Percentiles rank a stretch among this genome's conserved stretches.
Evolutionary conservation across 768 basidiomycete genomes (phyloP).

Genomic region (Polyporus arcularius): DNA sequence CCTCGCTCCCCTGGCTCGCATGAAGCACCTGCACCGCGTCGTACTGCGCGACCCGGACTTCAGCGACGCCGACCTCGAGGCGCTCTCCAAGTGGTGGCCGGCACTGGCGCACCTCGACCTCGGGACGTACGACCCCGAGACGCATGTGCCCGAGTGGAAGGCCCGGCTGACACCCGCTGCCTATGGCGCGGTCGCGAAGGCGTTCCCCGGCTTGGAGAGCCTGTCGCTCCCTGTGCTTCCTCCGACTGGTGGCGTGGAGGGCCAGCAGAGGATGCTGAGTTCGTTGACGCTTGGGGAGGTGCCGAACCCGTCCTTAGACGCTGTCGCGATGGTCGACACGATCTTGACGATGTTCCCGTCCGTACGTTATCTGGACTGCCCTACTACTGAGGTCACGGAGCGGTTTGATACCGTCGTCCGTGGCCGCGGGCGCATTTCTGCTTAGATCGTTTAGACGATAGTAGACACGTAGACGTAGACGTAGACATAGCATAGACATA

Average conservation of each 20-base stretch:
- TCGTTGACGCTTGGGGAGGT: slow-evolving; percentile 25
- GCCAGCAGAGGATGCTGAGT: slow-evolving; percentile 18
- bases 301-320: slow-evolving; percentile 10
- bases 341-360: slow-evolving; percentile 10
- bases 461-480: not conserved
- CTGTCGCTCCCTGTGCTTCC: slow-evolving; percentile 9
- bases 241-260: not conserved
- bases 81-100: slow-evolving; percentile 33
- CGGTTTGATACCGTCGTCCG: slow-evolving; percentile 3
- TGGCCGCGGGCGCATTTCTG: not conserved
- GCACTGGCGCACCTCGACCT: slow-evolving; percentile 28
- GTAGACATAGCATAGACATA: too few species aligned
- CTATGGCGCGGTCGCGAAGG: slow-evolving; percentile 23
- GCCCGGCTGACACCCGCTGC: slow-evolving; percentile 21
- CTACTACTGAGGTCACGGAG: slow-evolving; percentile 2
- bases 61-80: slow-evolving; percentile 27
- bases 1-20: slow-evolving; percentile 26
- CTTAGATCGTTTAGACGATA: not conserved
- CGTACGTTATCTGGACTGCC: slow-evolving; percentile 8
- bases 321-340: not conserved
- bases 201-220: slow-evolving; percentile 23
- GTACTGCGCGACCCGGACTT: slow-evolving; percentile 27
- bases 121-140: slow-evolving; percentile 23
- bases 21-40: slow-evolving; percentile 28
- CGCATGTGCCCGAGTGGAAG: slow-evolving; percentile 20